phyloP scores from a whole-genome alignment of 1,139 yeast genomes.

The Magnusiomyces sp. region DNA sequence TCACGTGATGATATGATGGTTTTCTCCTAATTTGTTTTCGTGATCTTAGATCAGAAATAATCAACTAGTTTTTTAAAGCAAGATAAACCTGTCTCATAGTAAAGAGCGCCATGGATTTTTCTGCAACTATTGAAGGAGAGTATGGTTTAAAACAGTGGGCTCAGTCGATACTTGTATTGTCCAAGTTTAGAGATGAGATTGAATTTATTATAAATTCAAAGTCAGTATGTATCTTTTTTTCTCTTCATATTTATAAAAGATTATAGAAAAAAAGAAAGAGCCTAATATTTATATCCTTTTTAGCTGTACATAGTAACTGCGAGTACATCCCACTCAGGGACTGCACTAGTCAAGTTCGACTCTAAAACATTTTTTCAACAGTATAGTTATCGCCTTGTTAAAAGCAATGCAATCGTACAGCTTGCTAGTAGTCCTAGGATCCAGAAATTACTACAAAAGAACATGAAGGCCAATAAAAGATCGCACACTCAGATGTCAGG shows the following conservation, averaged over 20 bases:
- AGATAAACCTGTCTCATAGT: background rate
- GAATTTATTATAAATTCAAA: background rate
- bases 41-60: background rate
- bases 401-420: background rate
- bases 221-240: background rate
- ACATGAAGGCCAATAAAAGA: too few relatives aligned
- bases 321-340: background rate
- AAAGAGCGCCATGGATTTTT: background rate
- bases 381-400: background rate
- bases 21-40: background rate
- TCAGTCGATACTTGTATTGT: background rate
- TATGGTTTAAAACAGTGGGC: background rate
- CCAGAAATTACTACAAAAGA: too few relatives aligned
- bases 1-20: background rate
- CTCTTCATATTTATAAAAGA: too few relatives aligned
- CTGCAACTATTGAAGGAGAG: background rate
- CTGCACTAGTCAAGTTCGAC: background rate
- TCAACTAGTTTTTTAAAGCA: background rate
- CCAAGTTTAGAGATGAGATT: background rate
- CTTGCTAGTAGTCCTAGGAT: too few relatives aligned
- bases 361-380: background rate
- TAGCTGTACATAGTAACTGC: background rate
- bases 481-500: too few relatives aligned
- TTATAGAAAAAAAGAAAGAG: too few relatives aligned
- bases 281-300: too few relatives aligned